Base-by-base conservation (phyloP, 1,284 basidiomycete genomes). In the Melampsora larici-populina region DNA sequence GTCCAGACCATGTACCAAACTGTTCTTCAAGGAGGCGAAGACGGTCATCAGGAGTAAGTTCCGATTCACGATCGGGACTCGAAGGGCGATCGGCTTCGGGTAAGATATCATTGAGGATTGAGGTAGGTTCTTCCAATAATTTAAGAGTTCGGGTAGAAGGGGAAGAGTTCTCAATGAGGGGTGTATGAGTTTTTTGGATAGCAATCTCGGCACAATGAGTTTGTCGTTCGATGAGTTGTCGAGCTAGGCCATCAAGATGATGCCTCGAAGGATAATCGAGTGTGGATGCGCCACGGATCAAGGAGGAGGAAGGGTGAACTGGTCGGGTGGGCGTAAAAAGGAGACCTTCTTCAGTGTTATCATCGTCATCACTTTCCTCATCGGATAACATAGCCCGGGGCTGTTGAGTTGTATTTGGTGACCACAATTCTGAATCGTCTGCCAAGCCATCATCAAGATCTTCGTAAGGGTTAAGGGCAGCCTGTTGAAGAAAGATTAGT, bases 1-100 rank as follows among this genome's bases (percentile, higher is more conserved):
- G 48, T 3, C 79, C 79, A n/a, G 79, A 26, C 58, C 79, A 81
- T 13, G 78, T 70, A 73, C 81, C 82, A 15, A 82, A 82, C 69
- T 82, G 81, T 33, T 80, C 78, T 63, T 79, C 70, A 63, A 82
- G 79, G 18, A 55, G 51, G 68, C 80, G 70, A 62, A 82, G 79
- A 79, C 80, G 80, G 51, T 80, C 78, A 11, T 80, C 78, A 21
- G 62, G 62, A 26, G 62, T 5, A 33, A 63, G 62, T 18, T 29
- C 17, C 15, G n/a, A 17, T 4, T 63, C 62, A 24, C 5, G 36
- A 36, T 36, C 36, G 36, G 36, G 36, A 36, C 36, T 36, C 36
- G 9, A 36, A 36, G 36, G 5, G 36, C 9, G 36, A 36, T 36
- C 36, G 36, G 9, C 5, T 36, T 36, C 36, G 9, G 36, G 36